phyloP scores from a whole-genome alignment of 129 eudicot genomes.

The Sambucus nigra region DNA sequence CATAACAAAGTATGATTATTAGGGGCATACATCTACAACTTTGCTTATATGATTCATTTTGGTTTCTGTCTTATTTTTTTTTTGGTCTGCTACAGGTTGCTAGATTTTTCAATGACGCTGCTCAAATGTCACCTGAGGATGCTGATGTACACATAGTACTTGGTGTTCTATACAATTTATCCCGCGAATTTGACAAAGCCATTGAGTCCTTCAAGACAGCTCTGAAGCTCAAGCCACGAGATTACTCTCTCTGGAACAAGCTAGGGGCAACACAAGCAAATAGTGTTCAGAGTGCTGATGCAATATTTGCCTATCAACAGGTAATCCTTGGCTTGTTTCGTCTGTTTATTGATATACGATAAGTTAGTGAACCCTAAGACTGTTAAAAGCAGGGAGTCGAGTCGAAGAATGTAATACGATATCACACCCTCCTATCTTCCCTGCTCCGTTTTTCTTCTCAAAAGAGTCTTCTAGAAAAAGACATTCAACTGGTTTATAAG shows the following conservation, averaged over 20 bases:
- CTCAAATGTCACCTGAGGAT: slow-evolving; percentile 90
- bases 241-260: slow-evolving; percentile 96
- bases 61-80: slow-evolving; percentile 3
- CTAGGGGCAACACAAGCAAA: slow-evolving; percentile 98
- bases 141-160: slow-evolving; percentile 95
- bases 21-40: neutral
- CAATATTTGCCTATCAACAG: slow-evolving; percentile 82
- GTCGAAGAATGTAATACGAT: neutral
- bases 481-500: too few species aligned
- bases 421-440: too few species aligned
- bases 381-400: neutral
- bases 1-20: neutral
- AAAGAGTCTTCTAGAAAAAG: too few species aligned
- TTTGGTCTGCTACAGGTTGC: slow-evolving; percentile 50
- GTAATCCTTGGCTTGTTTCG: slow-evolving; percentile 14
- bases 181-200: slow-evolving; percentile 90
- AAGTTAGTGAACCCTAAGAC: neutral
- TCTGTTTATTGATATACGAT: neutral
- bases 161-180: slow-evolving; percentile 85
- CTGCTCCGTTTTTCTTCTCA: neutral
- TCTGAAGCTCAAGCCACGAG: slow-evolving; percentile 81
- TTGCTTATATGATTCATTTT: neutral
- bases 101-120: slow-evolving; percentile 74
- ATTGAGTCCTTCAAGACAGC: slow-evolving; percentile 86
- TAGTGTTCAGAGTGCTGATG: slow-evolving; percentile 94